Evolutionary conservation across 768 basidiomycete genomes (phyloP), one percentile per base, ranked within the genome.

Genomic region (Pleurotus djamor): DNA sequence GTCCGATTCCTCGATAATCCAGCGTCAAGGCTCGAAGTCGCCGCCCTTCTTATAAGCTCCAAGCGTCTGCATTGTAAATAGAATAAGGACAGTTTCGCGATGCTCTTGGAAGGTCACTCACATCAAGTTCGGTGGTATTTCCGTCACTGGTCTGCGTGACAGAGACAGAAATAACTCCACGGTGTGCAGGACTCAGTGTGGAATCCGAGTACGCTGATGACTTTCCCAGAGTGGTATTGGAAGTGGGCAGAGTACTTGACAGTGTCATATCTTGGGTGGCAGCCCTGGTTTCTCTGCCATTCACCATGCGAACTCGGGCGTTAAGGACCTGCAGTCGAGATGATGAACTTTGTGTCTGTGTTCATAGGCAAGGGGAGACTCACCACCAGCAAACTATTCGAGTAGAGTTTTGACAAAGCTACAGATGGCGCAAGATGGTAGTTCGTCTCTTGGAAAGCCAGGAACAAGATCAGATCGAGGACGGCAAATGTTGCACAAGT

Each of bases 301-400:
- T 36, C 14, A 52, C 50, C 33, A 52, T 52, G 8, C 50, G 50
- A 14, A 52, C 50, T 16, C 50, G 8, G 3, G 32, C 50, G 35
- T 52, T 52, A 12, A 52, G 32, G 28, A 52, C 50, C 50, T 52
- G 34, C 8, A 12, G 48, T 4, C 21, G 17, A 17, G 5, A 10
- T 4, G 9, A 4, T 32, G 2, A 49, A 17, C 4, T 3, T 44
- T 16, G 1, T 3, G 4, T 2, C 2, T 48, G 21, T 16, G n/a
- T n/a, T 14, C 4, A 48, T 12, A 16, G 3, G n/a, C 8, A 12
- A 9, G 2, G 47, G 4, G 33, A 13, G 21, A 52, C 50, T 28
- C 5, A 68, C 67, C 64, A 61, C 67, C 6, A 69, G 44, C 28
- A 68, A 52, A 58, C 67, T 68, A 47, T 69, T 69, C 13, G 64